These are phyloP conservation scores for Arthrobotrys conoides DNA, from an alignment of 2,329 filamentous ascomycete genomes.

Conservation along the genomic window DNA sequence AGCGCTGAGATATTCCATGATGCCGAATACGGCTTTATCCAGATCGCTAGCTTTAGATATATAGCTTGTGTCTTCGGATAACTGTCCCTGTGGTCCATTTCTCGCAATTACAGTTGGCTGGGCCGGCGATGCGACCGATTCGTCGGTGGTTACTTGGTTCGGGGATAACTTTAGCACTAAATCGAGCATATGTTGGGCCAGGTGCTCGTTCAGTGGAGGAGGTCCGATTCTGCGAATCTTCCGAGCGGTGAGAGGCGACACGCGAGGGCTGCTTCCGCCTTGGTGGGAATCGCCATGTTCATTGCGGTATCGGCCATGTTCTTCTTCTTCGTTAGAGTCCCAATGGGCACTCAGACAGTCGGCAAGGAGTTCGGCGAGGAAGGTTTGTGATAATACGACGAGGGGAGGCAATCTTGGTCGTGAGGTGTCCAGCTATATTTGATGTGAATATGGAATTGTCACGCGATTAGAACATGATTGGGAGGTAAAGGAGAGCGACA, in stretches of 20 bases:
- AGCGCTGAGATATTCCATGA: conserved; percentile 77
- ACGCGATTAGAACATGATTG: conserved; percentile 33
- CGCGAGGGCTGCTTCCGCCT: conserved; percentile 30
- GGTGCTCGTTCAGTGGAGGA: conserved; percentile 63
- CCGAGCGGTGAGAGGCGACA: conserved; percentile 53
- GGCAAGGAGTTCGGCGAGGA: conserved; percentile 75
- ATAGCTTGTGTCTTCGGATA: conserved; percentile 59
- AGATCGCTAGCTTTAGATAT: conserved; percentile 62
- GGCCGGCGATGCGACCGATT: conserved; percentile 42
- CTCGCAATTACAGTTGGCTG: conserved; percentile 34
- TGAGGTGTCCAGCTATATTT: conserved; percentile 37
- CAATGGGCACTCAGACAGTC: conserved; percentile 77
- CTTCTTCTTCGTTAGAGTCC: conserved; percentile 73
- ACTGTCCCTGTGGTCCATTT: conserved; percentile 39
- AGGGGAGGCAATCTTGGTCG: conserved; percentile 53
- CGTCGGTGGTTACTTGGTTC: conserved; percentile 53
- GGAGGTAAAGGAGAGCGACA: not conserved
- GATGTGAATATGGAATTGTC: not conserved
- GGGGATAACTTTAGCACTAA: conserved; percentile 62
- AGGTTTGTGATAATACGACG: conserved; percentile 76
- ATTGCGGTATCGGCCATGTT: conserved; percentile 72
- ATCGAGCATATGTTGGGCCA: conserved; percentile 64
- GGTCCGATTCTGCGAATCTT: conserved; percentile 62
- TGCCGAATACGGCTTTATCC: conserved; percentile 63
- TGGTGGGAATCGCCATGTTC: conserved; percentile 68